Evolutionary conservation across 129 eudicot species (phyloP).

Genomic region (Escallonia rubra): DNA sequence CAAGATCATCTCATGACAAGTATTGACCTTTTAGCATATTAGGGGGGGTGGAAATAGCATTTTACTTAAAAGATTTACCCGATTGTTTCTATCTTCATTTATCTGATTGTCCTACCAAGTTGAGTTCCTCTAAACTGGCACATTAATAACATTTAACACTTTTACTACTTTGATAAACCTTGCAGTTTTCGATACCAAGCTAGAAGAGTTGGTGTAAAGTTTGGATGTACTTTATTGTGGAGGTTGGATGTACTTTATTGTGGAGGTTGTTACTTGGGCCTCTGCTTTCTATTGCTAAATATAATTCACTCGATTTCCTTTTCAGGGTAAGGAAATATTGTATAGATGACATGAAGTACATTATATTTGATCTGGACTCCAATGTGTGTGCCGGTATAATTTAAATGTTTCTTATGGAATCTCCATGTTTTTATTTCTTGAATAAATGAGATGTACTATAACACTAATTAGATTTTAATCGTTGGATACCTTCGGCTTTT

Average conservation of each 20-base stretch:
- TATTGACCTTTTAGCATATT: too few species aligned
- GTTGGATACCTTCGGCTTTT: too few species aligned
- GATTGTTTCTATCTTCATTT: neutral
- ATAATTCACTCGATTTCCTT: neutral
- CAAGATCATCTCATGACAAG: neutral
- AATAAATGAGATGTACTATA: too few species aligned
- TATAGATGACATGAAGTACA: constrained; percentile 3
- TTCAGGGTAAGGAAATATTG: neutral
- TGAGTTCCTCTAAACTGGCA: neutral
- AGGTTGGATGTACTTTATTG: neutral
- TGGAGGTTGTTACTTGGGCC: constrained; percentile 1
- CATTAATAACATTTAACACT: neutral
- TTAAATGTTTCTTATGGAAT: neutral
- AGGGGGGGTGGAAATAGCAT: neutral
- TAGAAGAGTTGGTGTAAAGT: neutral
- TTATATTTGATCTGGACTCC: neutral
- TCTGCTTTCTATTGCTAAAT: neutral
- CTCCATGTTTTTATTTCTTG: neutral
- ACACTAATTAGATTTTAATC: too few species aligned
- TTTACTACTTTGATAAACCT: neutral
- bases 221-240: neutral
- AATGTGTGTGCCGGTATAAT: neutral
- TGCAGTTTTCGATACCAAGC: neutral
- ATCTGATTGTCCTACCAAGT: neutral
- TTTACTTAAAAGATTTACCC: neutral